Percentiles rank a stretch among this genome's conserved stretches.
phyloP scores from a whole-genome alignment of 768 basidiomycete species.

The Tephrocybe sp. region DNA sequence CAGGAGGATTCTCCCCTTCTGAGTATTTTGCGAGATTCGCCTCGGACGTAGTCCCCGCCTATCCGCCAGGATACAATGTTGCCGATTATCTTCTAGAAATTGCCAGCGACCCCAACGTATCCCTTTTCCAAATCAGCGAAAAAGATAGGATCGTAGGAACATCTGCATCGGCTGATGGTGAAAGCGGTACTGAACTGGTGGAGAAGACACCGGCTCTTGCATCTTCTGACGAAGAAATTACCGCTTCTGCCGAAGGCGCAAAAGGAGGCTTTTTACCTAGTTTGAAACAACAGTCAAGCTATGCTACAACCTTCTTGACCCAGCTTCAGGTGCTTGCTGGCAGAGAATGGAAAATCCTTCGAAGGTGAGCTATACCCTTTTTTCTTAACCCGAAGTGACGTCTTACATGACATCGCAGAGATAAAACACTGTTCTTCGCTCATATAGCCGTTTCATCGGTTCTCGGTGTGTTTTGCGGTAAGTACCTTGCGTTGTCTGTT shows the following conservation, averaged over 20 bases:
- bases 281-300: slow-evolving; percentile 30
- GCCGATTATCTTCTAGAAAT: slow-evolving; percentile 93
- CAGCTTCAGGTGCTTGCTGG: slow-evolving; percentile 82
- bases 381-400: background rate
- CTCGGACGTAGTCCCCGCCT: slow-evolving; percentile 41
- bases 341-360: slow-evolving; percentile 83
- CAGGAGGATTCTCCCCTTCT: slow-evolving; percentile 69
- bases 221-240: slow-evolving; percentile 12
- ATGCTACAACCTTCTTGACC: slow-evolving; percentile 83
- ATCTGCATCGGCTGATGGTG: background rate
- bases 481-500: slow-evolving; percentile 16
- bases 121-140: slow-evolving; percentile 37
- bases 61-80: slow-evolving; percentile 83
- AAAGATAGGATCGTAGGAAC: background rate
- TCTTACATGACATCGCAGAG: slow-evolving; percentile 39
- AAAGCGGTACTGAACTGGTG: background rate
- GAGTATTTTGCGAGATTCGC: slow-evolving; percentile 60
- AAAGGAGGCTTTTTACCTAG: slow-evolving; percentile 12
- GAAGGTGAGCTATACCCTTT: slow-evolving; percentile 41
- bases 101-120: slow-evolving; percentile 63
- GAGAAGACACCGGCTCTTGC: slow-evolving; percentile 4
- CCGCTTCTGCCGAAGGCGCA: background rate
- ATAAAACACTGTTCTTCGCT: slow-evolving; percentile 79
- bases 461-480: slow-evolving; percentile 86
- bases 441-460: slow-evolving; percentile 71